phyloP scores from a whole-genome alignment of 2,329 filamentous ascomycete species.

The Xylariaceae sp. region DNA sequence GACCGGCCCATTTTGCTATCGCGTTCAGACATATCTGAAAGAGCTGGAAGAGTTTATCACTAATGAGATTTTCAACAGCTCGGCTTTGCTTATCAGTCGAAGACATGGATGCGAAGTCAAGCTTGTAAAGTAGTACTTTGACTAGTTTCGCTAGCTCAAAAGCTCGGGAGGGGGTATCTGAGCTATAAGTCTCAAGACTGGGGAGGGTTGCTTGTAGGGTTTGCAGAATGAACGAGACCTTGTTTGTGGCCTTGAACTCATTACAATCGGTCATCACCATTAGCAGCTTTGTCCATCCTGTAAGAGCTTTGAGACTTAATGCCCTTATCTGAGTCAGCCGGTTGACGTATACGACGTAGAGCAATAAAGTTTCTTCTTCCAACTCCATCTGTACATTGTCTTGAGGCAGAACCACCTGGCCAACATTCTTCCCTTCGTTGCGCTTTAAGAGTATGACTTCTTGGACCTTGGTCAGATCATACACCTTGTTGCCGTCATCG shows the following conservation, averaged over 20 bases:
- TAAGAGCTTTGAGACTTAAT: constrained; percentile 64
- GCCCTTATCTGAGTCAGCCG: constrained; percentile 54
- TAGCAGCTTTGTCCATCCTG: constrained; percentile 79
- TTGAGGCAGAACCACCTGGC: constrained; percentile 46
- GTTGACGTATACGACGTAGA: constrained; percentile 61
- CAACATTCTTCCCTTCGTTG: constrained; percentile 53
- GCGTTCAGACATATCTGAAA: constrained; percentile 84
- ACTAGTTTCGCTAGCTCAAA: constrained; percentile 74
- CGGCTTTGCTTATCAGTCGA: constrained; percentile 41
- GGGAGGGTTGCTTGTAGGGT: constrained; percentile 83
- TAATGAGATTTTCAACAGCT: constrained; percentile 66
- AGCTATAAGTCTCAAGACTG: constrained; percentile 74
- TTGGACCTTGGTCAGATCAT: constrained; percentile 66
- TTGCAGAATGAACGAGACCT: constrained; percentile 77
- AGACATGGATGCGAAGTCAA: constrained; percentile 52
- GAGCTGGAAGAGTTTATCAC: constrained; percentile 85
- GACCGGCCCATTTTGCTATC: constrained; percentile 68
- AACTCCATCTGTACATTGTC: constrained; percentile 48
- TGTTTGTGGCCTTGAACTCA: constrained; percentile 68
- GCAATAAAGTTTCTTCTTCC: constrained; percentile 58
- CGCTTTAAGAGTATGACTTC: constrained; percentile 70
- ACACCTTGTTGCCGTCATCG: constrained; percentile 54
- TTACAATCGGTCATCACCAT: constrained; percentile 79
- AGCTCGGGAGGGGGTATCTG: constrained; percentile 65
- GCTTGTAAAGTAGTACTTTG: constrained; percentile 65